Conservation (phyloP, 2,329 filamentous ascomycete species). For the Hawksworthiomyces lignivorus region DNA sequence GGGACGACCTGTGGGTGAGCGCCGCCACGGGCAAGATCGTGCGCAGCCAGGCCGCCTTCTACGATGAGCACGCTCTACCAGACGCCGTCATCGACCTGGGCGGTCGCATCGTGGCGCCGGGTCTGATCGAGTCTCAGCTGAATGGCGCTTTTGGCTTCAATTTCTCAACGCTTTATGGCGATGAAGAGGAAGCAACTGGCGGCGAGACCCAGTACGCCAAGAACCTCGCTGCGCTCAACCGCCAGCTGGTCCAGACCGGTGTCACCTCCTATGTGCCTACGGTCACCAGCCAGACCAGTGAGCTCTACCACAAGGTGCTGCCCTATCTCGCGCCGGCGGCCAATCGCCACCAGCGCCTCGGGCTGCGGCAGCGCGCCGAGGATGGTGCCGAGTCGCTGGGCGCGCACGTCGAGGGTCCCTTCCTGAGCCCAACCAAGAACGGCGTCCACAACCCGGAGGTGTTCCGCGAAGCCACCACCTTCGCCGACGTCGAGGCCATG, state of each 20-base stretch:
- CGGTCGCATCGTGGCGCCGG: slow-evolving; percentile 76
- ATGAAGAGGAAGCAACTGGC: slow-evolving; percentile 22
- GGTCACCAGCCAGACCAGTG: slow-evolving; percentile 69
- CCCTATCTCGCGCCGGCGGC: slow-evolving; percentile 64
- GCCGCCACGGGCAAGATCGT: slow-evolving; percentile 75
- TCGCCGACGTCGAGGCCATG: slow-evolving; percentile 59
- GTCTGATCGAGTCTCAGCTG: slow-evolving; percentile 84
- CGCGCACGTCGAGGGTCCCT: slow-evolving; percentile 86
- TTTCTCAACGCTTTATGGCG: slow-evolving; percentile 70
- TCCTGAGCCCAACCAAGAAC: slow-evolving; percentile 75
- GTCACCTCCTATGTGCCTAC: slow-evolving; percentile 87
- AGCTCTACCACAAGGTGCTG: slow-evolving; percentile 74
- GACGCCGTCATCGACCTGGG: slow-evolving; percentile 71
- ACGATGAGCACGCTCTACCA: slow-evolving; percentile 59
- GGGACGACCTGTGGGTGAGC: slow-evolving; percentile 84
- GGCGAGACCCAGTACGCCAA: slow-evolving; percentile 63
- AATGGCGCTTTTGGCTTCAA: slow-evolving; percentile 93
- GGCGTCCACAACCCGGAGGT: slow-evolving; percentile 75
- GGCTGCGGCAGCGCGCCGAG: too few relatives aligned
- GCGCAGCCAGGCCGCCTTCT: slow-evolving; percentile 59
- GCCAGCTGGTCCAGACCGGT: slow-evolving; percentile 64
- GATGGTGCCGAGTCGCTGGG: slow-evolving; percentile 78
- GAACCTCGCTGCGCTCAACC: slow-evolving; percentile 64
- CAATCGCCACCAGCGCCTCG: slow-evolving; percentile 47
- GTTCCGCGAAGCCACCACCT: slow-evolving; percentile 54